Base-by-base conservation (phyloP, 1,139 yeast species). In the Diutina sp. region DNA sequence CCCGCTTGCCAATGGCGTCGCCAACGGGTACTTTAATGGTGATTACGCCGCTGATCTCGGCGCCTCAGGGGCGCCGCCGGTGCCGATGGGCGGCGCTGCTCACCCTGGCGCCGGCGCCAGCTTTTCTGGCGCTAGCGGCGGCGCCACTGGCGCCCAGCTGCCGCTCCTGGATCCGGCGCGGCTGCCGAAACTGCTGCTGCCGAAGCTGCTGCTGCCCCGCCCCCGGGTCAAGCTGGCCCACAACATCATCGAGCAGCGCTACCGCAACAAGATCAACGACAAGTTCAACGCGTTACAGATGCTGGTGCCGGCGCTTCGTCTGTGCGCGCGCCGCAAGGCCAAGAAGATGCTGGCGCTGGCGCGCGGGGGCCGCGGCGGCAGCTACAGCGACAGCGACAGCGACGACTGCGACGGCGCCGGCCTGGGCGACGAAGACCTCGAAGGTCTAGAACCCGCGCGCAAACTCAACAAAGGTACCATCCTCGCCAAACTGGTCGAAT, bases 401-500 rank as follows among this genome's bases (percentile, higher is more conserved):
- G 64, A 61, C 16, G 61, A 59, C 4, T 62, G 58, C 44, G 60
- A 60, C n/a, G 60, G 58, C 46, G 57, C 45, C 28, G 57, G 55
- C 7, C 57, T 57, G 38, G 55, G 56, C 21, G 60, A 57, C 8
- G 61, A 63, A 51, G 74, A 71, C 57, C 66, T 75, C 46, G 79
- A 75, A 63, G 80, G 79, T 3, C 66, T 76, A 56, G 77, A 73
- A 59, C 79, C 79, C 0, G 79, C 79, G 7, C 65, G 72, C 53
- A 76, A 76, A 60, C 64, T 76, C 55, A 75, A 74, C 62, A 76
- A 76, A 63, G 79, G 79, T 2, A 75, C 77, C 18, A 74, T 75
- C 25, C 65, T 76, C 55, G 70, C 77, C 55, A 76, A 76, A 61
- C 71, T 75, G 18, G 72, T 76, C 29, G 80, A 76, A 61, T 76